Evolutionary conservation across 495 filamentous ascomycete genomes (phyloP), one percentile per base, ranked within the genome.

Genomic region (Aspergillus baeticus): DNA sequence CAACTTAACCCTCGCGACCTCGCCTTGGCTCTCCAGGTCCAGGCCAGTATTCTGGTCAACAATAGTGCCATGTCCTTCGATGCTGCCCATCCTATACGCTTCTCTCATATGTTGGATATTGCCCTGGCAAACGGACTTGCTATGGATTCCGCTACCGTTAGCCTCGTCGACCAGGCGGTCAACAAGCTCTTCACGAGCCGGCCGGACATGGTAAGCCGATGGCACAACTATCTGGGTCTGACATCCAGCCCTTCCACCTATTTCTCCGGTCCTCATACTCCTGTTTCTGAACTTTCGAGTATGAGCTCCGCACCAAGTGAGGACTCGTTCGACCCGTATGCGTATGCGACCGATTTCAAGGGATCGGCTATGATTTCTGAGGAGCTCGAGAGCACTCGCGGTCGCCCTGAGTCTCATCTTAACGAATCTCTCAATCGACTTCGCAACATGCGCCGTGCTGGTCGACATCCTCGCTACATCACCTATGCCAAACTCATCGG

Each of bases 401-500:
- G 87, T 41, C 75, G 77, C 14, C 83, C 84, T 57, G 84, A 81
- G 34, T 80, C 84, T 21, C 87, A 86, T 58, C 82, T 96, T 43
- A 87, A 87, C 56, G 92, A 96, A 59, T 88, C 91, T 45, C 76
- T 96, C 59, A 80, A 75, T 22, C 86, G 89, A 62, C 90, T 98
- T 69, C 86, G 86, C 51, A 96, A 96, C 74, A 95, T 96, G 77
- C 92, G 94, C 62, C 90, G 92, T 42, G 83, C 87, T 69, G 92
- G 93, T 56, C 87, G 90, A 63, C 90, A 96, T 68, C 92, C 95
- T 41, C 85, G 93, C 58, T 96, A 96, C 73, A 91, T 95, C 70
- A 96, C 92, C 22, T 96, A 98, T 63, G 90, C 91, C 33, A 96
- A 96, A 76, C 81, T 98, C 63, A 94, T 98, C 68, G 85, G 87